Percentiles rank a stretch among this genome's conserved stretches.
Conservation (phyloP, 768 basidiomycete species). For the Strobilomyces dryophilus region DNA sequence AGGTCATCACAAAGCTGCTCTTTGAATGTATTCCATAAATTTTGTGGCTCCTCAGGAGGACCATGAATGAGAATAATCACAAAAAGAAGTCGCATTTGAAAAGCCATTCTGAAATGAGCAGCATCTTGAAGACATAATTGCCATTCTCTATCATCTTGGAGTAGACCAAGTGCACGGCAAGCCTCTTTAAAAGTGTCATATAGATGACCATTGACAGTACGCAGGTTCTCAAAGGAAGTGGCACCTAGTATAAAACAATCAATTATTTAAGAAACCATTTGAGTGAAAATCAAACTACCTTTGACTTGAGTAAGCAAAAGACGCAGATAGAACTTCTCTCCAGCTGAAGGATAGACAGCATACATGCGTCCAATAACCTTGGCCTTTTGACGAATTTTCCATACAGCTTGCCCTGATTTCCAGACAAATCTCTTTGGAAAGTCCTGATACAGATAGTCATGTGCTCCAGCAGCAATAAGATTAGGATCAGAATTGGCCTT, state of each 20-base stretch:
- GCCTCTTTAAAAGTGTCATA: conserved; percentile 37
- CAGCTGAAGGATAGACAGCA: not conserved
- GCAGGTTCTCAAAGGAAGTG: conserved; percentile 4
- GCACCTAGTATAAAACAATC: not conserved
- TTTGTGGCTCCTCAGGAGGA: conserved; percentile 29
- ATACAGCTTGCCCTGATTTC: not conserved
- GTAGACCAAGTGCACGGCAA: conserved; percentile 38
- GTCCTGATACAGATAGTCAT: not conserved
- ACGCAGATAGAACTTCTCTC: not conserved
- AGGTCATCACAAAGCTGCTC: conserved; percentile 10
- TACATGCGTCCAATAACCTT: not conserved
- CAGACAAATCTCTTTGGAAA: not conserved
- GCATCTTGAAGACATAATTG: conserved; percentile 39
- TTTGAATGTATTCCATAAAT: not conserved
- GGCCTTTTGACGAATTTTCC: not conserved
- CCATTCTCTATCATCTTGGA: conserved; percentile 50
- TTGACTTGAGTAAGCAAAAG: not conserved
- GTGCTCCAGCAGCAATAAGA: no score
- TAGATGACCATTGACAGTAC: conserved; percentile 2
- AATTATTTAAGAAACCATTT: not conserved
- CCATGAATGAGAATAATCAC: not conserved
- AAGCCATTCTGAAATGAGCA: not conserved
- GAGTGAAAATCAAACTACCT: not conserved
- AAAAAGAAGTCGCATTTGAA: not conserved
- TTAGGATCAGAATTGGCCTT: not conserved